Evolutionary conservation across 192 early-diverging fungal species (phyloP), one percentile per base, ranked within the genome.

Genomic region (Coemansia sp.): DNA sequence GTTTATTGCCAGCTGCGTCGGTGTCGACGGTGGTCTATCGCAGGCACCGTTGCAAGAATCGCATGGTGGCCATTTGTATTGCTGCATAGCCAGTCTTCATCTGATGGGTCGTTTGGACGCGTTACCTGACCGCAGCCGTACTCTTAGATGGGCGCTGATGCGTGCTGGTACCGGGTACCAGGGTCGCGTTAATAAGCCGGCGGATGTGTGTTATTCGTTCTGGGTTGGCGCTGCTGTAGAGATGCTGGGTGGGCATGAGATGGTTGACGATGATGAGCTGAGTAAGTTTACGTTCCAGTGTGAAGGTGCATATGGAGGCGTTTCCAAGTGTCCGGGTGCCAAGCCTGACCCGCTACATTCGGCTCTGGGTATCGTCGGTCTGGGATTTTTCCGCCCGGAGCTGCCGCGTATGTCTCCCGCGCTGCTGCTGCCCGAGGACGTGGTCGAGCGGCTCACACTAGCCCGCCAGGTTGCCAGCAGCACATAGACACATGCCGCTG

Each of bases 141-240:
- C 83, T 33, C 73, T 89, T 32, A 66, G 75, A 34, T 98, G 98
- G 98, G 83, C 91, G 36, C 55, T 98, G 52, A 70, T 74, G 20
- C 82, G 92, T n/a, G 95, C 96, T 68, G 66, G 69, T 38, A 81
- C 72, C 28, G 98, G 98, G 5, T 99, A 96, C 80, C 91, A 95
- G 67, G 98, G 98, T 4, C 74, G 98, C 40, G 75, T 84, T 10
- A 92, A 93, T 69, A 99, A 99, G 73, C 73, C 81, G 3, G 78
- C 87, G 22, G 98, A 99, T 68, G 93, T 92, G 12, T 99, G 98
- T 75, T 99, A 99, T 76, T 91, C 93, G 8, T 99, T 96, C 77
- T 99, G 98, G 98, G 84, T 98, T 20, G 98, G 97, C 7, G 95
- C 86, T 0, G 71, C 88, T 10, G 64, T 99, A 18, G 63, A 79